These are phyloP conservation scores for Ceratobasidium papillatum DNA, from an alignment of 1,284 basidiomycete genomes.

Conservation along the genomic window DNA sequence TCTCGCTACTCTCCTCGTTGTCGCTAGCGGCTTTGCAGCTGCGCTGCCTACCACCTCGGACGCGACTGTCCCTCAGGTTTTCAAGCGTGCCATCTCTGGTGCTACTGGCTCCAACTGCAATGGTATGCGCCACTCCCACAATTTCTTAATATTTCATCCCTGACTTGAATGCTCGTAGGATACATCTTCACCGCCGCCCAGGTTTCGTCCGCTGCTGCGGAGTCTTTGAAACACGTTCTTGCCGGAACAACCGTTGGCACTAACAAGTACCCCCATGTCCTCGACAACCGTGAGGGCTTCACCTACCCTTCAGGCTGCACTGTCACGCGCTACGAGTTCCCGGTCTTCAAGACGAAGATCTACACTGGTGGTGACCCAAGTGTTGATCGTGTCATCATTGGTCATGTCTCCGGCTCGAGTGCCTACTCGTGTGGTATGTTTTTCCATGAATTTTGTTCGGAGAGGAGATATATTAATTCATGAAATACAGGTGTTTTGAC, in stretches of 20 bases:
- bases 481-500: constrained; percentile 19
- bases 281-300: constrained; percentile 29
- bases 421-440: constrained; percentile 28
- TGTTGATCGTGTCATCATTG: constrained; percentile 29
- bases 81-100: constrained; percentile 22
- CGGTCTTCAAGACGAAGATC: constrained; percentile 1
- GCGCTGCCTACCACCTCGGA: constrained; percentile 18
- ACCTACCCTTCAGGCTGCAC: constrained; percentile 32
- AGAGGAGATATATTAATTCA: background rate
- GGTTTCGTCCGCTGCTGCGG: constrained; percentile 13
- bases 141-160: background rate
- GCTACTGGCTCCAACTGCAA: constrained; percentile 32
- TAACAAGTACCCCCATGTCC: constrained; percentile 29
- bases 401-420: constrained; percentile 26
- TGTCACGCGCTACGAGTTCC: constrained; percentile 30
- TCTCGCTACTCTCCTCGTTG: background rate
- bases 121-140: background rate
- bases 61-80: background rate
- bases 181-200: constrained; percentile 24
- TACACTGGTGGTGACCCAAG: constrained; percentile 31
- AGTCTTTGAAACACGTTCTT: constrained; percentile 8
- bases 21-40: background rate
- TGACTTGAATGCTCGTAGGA: background rate
- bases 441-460: background rate
- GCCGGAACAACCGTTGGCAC: constrained; percentile 27